These are phyloP conservation scores for Pulveroboletus sp. DNA, from an alignment of 768 basidiomycete species.

Conservation along the genomic window DNA sequence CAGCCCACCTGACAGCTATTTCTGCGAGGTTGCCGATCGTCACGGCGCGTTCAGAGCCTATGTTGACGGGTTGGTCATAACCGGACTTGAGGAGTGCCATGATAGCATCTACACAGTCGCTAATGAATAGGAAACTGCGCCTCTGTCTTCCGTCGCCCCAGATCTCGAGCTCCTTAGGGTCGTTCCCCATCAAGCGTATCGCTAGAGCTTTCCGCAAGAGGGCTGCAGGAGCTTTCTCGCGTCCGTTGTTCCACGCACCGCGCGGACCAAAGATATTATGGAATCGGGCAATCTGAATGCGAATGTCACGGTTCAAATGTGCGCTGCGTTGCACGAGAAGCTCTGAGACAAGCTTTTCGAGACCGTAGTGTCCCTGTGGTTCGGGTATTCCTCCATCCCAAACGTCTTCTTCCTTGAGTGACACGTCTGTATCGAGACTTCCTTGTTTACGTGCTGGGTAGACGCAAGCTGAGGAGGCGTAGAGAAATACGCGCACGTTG, in stretches of 20 bases:
- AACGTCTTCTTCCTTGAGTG: slow-evolving; percentile 46
- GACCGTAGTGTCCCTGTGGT: slow-evolving; percentile 58
- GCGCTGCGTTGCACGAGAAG: slow-evolving; percentile 37
- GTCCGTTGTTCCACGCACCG: slow-evolving; percentile 51
- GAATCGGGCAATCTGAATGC: slow-evolving; percentile 50
- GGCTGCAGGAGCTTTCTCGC: slow-evolving; percentile 59
- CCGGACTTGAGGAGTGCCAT: slow-evolving; percentile 40
- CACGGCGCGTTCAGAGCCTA: slow-evolving; percentile 47
- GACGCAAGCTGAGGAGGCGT: slow-evolving; percentile 59
- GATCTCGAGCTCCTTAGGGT: slow-evolving; percentile 40
- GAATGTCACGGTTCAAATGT: slow-evolving; percentile 20
- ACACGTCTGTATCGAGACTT: slow-evolving; percentile 32
- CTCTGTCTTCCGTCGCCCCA: slow-evolving; percentile 57
- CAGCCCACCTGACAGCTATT: slow-evolving; percentile 36
- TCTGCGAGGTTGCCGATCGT: slow-evolving; percentile 42
- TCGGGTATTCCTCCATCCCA: slow-evolving; percentile 37
- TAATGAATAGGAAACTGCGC: slow-evolving; percentile 55
- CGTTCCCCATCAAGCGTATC: slow-evolving; percentile 9
- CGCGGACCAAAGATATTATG: slow-evolving; percentile 60
- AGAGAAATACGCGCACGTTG: slow-evolving; percentile 46
- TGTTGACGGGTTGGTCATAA: slow-evolving; percentile 41
- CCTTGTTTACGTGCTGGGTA: slow-evolving; percentile 47
- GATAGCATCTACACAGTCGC: slow-evolving; percentile 52
- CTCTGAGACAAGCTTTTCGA: slow-evolving; percentile 55
- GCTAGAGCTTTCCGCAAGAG: slow-evolving; percentile 52